Percentiles rank a stretch among this genome's conserved stretches.
Evolutionary conservation across 176 grass and related monocot genomes (phyloP).

Genomic region (Carex kokanica): DNA sequence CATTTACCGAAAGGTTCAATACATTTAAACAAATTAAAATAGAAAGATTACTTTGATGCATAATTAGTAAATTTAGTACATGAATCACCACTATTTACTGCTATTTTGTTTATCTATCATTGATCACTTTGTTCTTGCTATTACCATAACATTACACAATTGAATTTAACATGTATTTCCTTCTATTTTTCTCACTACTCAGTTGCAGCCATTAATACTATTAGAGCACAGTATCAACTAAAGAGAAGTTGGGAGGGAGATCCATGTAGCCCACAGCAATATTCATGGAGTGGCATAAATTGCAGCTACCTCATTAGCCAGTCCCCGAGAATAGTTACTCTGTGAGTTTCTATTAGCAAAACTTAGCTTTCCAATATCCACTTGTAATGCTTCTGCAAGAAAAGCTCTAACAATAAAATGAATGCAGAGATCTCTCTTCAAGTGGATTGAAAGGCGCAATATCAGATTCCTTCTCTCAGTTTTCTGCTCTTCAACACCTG

Average conservation of each 20-base stretch:
- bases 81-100: background rate
- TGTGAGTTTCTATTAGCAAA: background rate
- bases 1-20: background rate
- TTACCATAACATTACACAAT: too few relatives aligned
- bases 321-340: background rate
- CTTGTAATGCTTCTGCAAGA: background rate
- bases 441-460: slow-evolving; percentile 11
- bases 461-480: background rate
- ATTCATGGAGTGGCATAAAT: background rate
- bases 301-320: slow-evolving; percentile 4
- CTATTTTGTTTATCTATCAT: background rate
- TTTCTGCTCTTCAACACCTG: background rate
- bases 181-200: background rate
- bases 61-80: background rate
- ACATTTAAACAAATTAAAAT: background rate
- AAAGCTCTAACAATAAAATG: background rate
- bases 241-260: slow-evolving; percentile 30
- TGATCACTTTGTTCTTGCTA: too few relatives aligned
- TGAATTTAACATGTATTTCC: background rate
- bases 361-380: background rate
- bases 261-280: background rate
- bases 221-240: slow-evolving; percentile 25
- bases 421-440: slow-evolving; percentile 11
- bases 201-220: slow-evolving; percentile 35
- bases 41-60: background rate